Base-by-base conservation (phyloP, 768 basidiomycete genomes). In the Russula vinacea region DNA sequence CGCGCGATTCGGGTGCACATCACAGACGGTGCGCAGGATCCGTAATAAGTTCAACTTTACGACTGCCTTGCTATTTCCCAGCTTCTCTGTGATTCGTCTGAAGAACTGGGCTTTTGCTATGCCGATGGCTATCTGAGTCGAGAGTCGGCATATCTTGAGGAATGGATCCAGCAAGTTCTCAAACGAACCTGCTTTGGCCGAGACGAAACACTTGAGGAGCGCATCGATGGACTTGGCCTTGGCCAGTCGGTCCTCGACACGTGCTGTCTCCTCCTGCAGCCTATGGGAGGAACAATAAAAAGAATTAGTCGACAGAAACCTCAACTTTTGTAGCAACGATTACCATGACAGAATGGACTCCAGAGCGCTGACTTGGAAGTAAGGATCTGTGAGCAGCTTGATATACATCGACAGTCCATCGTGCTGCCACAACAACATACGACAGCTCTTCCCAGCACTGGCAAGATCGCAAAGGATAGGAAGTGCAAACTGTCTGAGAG, bases 401-500 rank as follows among this genome's bases (percentile, higher is more conserved):
- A 92, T 73, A 70, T 95, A 96, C 81, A 94, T 79, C 33, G 74
- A 73, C 39, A 99, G 76, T n/a, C 94, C 95, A 68, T 94, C 88
- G 70, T 97, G 88, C 71, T 96, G 91, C 96, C 96, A 96, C 61
- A 98, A 77, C 51, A 95, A 71, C 49, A 86, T 88, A 47, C 97
- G 83, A 71, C 93, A 94, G 62, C 87, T 91, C 79, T 98, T 98
- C 54, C 94, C 92, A 4, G 96, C 94, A 74, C 90, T 92, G 0
- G 95, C 93, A 50, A 98, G 83, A 73, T 99, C 97, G 75, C 96
- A 98, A 4, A 99, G 80, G 67, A 99, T 95, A 0, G 97, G 96
- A 42, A 99, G 79, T 0, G 96, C 97, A 71, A 99, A 98, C 71
- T 99, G 95, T 74, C 94, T 96, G 71, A 98, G 81, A 0, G 94